phyloP scores from a whole-genome alignment of 306 rosid species.

The Arachis stenosperma region DNA sequence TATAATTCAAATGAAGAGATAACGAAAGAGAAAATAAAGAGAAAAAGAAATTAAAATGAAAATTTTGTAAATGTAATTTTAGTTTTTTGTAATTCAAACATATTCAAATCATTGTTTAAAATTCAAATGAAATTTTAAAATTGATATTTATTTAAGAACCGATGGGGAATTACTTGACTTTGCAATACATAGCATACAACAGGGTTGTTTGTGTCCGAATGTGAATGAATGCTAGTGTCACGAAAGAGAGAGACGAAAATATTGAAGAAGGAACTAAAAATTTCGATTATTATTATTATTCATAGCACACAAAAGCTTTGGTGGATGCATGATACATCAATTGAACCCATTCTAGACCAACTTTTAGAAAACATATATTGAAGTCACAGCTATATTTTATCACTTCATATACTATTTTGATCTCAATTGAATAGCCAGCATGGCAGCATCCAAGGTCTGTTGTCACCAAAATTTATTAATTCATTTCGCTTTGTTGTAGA shows the following conservation, averaged over 20 bases:
- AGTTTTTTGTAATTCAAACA: too few relatives aligned
- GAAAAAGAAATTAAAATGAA: too few relatives aligned
- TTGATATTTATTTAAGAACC: too few relatives aligned
- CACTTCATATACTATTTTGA: neutral
- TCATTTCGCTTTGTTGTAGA: too few relatives aligned
- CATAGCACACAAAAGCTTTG: conserved; percentile 2
- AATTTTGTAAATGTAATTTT: too few relatives aligned
- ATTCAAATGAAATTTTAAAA: too few relatives aligned
- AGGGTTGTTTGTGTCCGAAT: conserved; percentile 19
- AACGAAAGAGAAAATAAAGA: too few relatives aligned
- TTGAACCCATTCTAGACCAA: conserved; percentile 39
- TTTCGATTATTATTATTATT: neutral
- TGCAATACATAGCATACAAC: neutral
- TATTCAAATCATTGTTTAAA: too few relatives aligned
- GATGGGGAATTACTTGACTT: neutral
- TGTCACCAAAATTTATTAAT: too few relatives aligned
- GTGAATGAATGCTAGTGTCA: conserved; percentile 35
- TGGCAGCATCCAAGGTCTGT: too few relatives aligned
- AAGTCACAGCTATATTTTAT: conserved; percentile 37
- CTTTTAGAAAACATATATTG: conserved; percentile 43
- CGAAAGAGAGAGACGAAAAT: conserved; percentile 30
- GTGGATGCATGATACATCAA: conserved; percentile 15
- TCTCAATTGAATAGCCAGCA: too few relatives aligned
- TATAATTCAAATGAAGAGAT: too few relatives aligned
- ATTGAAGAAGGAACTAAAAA: conserved; percentile 18